A percentile compares a stretch with the other conserved stretches of the same genome.
phyloP scores from a whole-genome alignment of 225 moss, liverwort and hornwort species.

The Asterella californica region DNA sequence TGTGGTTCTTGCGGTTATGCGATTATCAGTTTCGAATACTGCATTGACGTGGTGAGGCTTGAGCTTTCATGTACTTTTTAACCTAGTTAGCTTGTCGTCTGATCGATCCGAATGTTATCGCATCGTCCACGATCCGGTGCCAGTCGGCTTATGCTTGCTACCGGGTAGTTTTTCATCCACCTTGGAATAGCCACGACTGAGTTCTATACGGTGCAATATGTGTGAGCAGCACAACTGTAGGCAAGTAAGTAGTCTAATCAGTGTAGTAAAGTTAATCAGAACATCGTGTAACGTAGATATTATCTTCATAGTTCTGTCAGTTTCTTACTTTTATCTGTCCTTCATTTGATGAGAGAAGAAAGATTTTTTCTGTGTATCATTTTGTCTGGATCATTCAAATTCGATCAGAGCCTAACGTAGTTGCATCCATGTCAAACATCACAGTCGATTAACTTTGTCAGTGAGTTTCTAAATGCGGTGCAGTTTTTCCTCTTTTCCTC shows the following conservation, averaged over 20 bases:
- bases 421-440: too few relatives aligned
- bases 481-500: background rate
- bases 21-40: slow-evolving; percentile 67
- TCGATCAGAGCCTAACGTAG: too few relatives aligned
- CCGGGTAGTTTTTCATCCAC: background rate
- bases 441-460: background rate
- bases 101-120: background rate
- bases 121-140: background rate
- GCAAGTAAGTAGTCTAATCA: background rate
- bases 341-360: background rate
- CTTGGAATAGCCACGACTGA: background rate
- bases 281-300: background rate
- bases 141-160: background rate
- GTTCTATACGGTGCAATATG: background rate
- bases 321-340: background rate
- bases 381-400: too few relatives aligned
- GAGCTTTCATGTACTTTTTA: background rate
- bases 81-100: background rate
- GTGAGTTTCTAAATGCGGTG: background rate
- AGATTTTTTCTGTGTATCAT: too few relatives aligned
- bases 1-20: slow-evolving; percentile 59
- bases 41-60: slow-evolving; percentile 72
- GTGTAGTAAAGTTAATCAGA: background rate
- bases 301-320: background rate
- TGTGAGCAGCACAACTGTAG: background rate